Evolutionary conservation across 352 stramenopile genomes (phyloP), one percentile per base, ranked within the genome.

Genomic region (Pythium folliculosum): DNA sequence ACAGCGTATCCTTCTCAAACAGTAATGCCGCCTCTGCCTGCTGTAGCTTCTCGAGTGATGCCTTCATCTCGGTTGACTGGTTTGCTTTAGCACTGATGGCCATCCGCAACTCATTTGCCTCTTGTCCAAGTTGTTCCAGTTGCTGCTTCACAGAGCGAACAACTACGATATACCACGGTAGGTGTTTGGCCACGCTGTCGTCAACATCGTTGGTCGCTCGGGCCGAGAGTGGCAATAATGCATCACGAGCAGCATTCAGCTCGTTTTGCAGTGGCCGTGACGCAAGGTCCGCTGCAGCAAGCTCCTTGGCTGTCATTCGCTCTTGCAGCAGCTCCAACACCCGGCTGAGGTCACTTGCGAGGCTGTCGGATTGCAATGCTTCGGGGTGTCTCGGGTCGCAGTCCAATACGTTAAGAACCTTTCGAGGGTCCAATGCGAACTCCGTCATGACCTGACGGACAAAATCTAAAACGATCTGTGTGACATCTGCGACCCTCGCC

Each of bases 1-100:
- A 54, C 17, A 86, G 13, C 2, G 84, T 90, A 17, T 90, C 84
- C 56, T 90, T 91, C 55, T 92, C 84, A 62, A 92, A 91, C 21
- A 72, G 60, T 37, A 92, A 67, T 47, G 88, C 67, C 35, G 78
- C 81, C n/a, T 78, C 78, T 5, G 68, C 59, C 48, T 92, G 77
- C 22, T 89, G 75, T 17, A 86, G 71, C 50, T 75, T 50, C 22
- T 71, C 40, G 7, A 80, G 21, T 19, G 70, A 58, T 5, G 75
- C 66, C 12, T 72, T 32, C 9, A 74, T 73, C n/a, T 82, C 70
- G 10, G 59, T 44, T 25, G 72, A 57, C 52, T 75, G 72, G 7
- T 45, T 51, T 19, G 65, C 17, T 23, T 88, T 72, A 12, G 49
- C 55, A 9, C 65, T 59, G 6, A 89, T 17, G 1, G 50, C 22